Base-by-base conservation (phyloP, 768 basidiomycete species). In the Nidularia sp. region DNA sequence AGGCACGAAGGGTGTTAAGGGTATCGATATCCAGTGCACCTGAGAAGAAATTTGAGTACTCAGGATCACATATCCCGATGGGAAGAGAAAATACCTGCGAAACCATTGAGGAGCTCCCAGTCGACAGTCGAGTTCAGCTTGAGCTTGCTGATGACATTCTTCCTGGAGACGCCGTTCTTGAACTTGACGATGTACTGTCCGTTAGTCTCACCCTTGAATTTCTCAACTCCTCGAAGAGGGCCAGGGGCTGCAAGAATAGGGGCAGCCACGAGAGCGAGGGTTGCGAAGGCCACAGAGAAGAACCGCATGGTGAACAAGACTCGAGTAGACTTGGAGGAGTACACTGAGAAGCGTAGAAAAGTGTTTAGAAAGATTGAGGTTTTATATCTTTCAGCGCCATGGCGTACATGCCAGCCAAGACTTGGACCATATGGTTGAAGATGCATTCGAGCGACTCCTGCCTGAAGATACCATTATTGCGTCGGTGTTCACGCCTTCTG, bases 171-270 rank as follows among this genome's bases (percentile, higher is more conserved):
- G 6, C 66, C 67, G 6, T 60, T 51, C 56, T 66, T 70, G 34
- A 72, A 51, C 39, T 61, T 61, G 51, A 70, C 61, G 35, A 71
- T 66, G 57, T 64, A 62, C 33, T 54, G 61, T 22, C 68, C 68
- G 2, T 55, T 61, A 3, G 57, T 68, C 44, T 55, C 49, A 2
- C 66, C 66, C 8, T 54, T 9, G 48, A 53, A 66, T 6, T 49
- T 62, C 50, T 65, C 57, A 48, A 68, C 56, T 18, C 60, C n/a
- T 25, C 52, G 60, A 13, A 61, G 44, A 18, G 55, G 29, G 5
- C 61, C 39, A n/a, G 64, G 62, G 12, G 55, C 58, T 32, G 50
- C 58, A 3, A 62, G 33, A 10, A 49, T 52, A 1, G 57, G 57
- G 18, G 57, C 55, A 25, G 53, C 53, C 6, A 57, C 49, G 35